Conservation (phyloP, 257 asterid genomes). For the Mentha longifolia region DNA sequence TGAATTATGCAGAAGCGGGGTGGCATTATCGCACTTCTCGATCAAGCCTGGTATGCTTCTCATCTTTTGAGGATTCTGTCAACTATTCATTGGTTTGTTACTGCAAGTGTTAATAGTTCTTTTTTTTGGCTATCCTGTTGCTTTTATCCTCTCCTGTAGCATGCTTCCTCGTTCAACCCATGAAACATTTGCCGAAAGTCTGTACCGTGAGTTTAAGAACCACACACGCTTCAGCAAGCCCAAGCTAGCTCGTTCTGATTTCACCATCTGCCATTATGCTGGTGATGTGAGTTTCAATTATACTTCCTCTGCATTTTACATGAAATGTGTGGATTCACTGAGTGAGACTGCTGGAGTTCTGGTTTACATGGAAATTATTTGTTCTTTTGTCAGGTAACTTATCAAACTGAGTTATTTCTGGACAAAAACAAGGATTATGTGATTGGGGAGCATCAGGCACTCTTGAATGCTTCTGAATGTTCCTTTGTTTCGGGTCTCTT, state of each 20-base stretch:
- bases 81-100: constrained; percentile 15
- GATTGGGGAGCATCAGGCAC: constrained; percentile 96
- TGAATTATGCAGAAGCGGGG: constrained; percentile 85
- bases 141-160: constrained; percentile 50
- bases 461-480: constrained; percentile 83
- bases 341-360: constrained; percentile 23
- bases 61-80: constrained; percentile 15
- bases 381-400: constrained; percentile 70
- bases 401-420: constrained; percentile 92
- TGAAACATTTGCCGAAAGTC: constrained; percentile 95
- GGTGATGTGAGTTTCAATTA: constrained; percentile 80
- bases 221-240: constrained; percentile 97
- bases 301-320: constrained; percentile 9
- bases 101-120: constrained; percentile 14
- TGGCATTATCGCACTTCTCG: constrained; percentile 96
- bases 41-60: constrained; percentile 92
- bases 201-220: constrained; percentile 84
- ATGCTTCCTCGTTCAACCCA: constrained; percentile 98
- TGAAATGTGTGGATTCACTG: neutral
- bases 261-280: constrained; percentile 93
- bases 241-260: constrained; percentile 92
- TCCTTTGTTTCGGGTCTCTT: constrained; percentile 80
- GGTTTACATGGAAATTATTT: constrained; percentile 14
- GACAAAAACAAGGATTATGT: constrained; percentile 99
- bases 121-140: constrained; percentile 32